Percentiles rank a stretch among this genome's conserved stretches.
Conservation (phyloP, 495 filamentous ascomycete species). For the Neurospora hispaniola region DNA sequence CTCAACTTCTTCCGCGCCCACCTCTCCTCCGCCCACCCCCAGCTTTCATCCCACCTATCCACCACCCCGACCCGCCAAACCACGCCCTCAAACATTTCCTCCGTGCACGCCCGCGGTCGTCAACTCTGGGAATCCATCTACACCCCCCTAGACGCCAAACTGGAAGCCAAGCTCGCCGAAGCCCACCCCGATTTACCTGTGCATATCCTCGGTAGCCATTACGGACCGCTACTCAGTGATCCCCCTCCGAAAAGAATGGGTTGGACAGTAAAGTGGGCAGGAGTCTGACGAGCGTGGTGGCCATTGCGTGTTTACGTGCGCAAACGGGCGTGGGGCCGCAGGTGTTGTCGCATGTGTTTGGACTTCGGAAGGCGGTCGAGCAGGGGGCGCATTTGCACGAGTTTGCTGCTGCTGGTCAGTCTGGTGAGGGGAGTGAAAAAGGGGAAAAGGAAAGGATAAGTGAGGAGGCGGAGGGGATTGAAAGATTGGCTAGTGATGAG, state of each 20-base stretch:
- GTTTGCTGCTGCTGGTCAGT: conserved; percentile 12
- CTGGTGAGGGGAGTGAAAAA: not conserved
- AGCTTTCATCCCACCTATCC: conserved; percentile 20
- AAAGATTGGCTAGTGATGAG: conserved; percentile 55
- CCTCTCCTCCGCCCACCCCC: conserved; percentile 38
- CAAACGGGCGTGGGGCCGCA: conserved; percentile 73
- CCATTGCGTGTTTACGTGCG: conserved; percentile 56
- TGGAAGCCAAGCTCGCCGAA: conserved; percentile 52
- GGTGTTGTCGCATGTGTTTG: conserved; percentile 66
- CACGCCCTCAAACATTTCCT: conserved; percentile 37
- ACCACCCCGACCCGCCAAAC: conserved; percentile 39
- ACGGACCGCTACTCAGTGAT: conserved; percentile 58
- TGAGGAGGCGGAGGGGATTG: conserved; percentile 14
- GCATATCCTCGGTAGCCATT: conserved; percentile 60
- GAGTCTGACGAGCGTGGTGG: conserved; percentile 55
- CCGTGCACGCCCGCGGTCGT: conserved; percentile 44
- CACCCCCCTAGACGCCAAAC: conserved; percentile 51
- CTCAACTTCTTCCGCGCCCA: conserved; percentile 53
- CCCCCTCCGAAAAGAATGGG: conserved; percentile 24
- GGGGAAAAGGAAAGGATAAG: not conserved
- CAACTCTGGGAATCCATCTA: conserved; percentile 65
- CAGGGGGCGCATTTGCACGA: conserved; percentile 48
- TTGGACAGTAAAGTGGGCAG: conserved; percentile 44
- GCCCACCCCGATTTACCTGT: conserved; percentile 71
- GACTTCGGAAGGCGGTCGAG: conserved; percentile 58